Conservation (phyloP, 495 filamentous ascomycete genomes). For the Penicillium roqueforti region DNA sequence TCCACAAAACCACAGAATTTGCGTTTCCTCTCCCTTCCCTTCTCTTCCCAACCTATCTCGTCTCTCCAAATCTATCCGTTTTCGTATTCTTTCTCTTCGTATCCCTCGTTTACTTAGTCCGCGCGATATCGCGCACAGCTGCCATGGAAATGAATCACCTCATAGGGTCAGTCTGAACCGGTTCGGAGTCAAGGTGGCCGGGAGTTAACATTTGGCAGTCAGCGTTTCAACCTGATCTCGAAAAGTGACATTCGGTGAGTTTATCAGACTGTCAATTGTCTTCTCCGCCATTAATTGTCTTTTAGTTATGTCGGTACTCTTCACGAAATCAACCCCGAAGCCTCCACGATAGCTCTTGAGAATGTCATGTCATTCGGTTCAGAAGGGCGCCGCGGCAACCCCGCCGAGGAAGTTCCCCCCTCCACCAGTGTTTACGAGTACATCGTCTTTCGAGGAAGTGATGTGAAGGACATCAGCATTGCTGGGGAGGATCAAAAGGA, state of each 20-base stretch:
- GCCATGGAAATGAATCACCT: conserved; percentile 54
- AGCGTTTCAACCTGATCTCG: conserved; percentile 71
- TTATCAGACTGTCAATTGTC: conserved; percentile 1
- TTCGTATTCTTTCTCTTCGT: conserved; percentile 7
- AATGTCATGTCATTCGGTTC: conserved; percentile 91
- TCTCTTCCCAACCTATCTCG: conserved; percentile 22
- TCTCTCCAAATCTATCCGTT: conserved; percentile 7
- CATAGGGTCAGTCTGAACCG: conserved; percentile 46
- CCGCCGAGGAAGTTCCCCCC: conserved; percentile 72
- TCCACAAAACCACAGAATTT: conserved; percentile 36
- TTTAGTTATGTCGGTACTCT: conserved; percentile 88
- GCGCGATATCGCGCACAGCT: conserved; percentile 36
- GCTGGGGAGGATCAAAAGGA: conserved; percentile 73
- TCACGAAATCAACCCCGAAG: conserved; percentile 96
- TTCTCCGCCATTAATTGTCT: conserved; percentile 22
- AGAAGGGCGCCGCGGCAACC: conserved; percentile 76
- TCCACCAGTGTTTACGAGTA: conserved; percentile 92
- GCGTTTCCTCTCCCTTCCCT: conserved; percentile 25
- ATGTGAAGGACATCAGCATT: conserved; percentile 96
- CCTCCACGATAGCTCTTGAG: conserved; percentile 92
- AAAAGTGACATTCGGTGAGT: conserved; percentile 93
- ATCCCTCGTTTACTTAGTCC: conserved; percentile 18
- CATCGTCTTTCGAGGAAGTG: conserved; percentile 97
- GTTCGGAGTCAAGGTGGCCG: conserved; percentile 35
- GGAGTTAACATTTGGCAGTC: conserved; percentile 48